Conservation (phyloP, 352 stramenopile species). For the Pythium aristosporum region DNA sequence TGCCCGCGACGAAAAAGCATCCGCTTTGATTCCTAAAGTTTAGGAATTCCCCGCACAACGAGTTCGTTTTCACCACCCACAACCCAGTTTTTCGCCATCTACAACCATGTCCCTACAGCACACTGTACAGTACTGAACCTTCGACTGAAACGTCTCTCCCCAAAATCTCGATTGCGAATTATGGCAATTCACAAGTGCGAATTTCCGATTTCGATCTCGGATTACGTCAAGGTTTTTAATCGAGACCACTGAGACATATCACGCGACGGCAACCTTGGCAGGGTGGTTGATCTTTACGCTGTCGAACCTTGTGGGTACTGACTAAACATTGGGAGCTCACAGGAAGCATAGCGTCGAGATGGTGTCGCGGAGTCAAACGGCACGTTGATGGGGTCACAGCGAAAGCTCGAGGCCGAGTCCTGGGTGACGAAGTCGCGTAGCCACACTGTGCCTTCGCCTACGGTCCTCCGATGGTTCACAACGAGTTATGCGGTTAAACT, state of each 20-base stretch:
- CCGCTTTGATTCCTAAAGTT: background rate
- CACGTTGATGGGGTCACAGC: background rate
- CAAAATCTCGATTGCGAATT: background rate
- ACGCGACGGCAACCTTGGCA: background rate
- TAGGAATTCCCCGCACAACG: too few relatives aligned
- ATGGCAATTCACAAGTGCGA: background rate
- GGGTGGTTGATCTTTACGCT: too few relatives aligned
- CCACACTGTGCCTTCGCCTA: background rate
- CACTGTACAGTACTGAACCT: too few relatives aligned
- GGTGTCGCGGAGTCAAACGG: background rate
- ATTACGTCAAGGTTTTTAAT: background rate
- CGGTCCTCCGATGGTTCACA: background rate
- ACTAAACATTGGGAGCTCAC: background rate
- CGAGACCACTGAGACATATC: background rate
- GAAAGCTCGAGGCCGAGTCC: background rate
- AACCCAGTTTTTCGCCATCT: too few relatives aligned
- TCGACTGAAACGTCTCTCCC: background rate
- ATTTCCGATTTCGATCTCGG: background rate
- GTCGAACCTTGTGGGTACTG: background rate
- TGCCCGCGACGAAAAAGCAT: background rate
- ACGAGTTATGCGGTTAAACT: background rate
- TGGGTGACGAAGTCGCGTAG: conserved; percentile 2
- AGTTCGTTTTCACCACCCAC: too few relatives aligned
- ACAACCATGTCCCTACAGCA: too few relatives aligned
- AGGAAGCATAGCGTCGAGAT: background rate